Percentiles rank a stretch among this genome's conserved stretches.
These are phyloP conservation scores for Artemisia tridentata DNA, from an alignment of 129 eudicot species.

Conservation along the genomic window DNA sequence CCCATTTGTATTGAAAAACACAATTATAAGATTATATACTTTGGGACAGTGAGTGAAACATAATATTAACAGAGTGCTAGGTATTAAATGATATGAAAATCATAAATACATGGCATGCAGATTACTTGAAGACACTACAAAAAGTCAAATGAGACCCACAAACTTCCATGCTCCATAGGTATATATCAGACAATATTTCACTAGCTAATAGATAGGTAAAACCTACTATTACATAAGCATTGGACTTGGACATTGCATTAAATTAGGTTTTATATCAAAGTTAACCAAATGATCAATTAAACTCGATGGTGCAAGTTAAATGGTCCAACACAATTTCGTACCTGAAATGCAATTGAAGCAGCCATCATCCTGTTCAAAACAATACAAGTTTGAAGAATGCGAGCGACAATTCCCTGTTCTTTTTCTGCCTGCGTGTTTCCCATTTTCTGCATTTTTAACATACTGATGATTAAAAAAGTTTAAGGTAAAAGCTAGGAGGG, in stretches of 20 bases:
- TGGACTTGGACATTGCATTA: background rate
- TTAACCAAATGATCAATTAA: background rate
- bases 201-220: background rate
- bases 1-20: background rate
- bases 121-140: too few species aligned
- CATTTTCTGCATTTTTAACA: constrained; percentile 42
- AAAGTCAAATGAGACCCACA: too few species aligned
- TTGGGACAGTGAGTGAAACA: too few species aligned
- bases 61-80: too few species aligned
- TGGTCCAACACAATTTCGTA: constrained; percentile 18
- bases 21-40: too few species aligned
- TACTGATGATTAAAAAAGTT: constrained; percentile 13
- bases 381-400: constrained; percentile 57
- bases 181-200: background rate
- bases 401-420: constrained; percentile 48
- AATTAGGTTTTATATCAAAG: background rate
- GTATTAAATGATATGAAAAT: too few species aligned
- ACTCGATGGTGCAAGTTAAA: constrained; percentile 1
- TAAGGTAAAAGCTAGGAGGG: background rate
- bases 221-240: background rate
- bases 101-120: too few species aligned
- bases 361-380: constrained; percentile 56
- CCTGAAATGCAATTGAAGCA: constrained; percentile 68
- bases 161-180: background rate
- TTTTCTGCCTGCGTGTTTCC: constrained; percentile 45